phyloP scores from a whole-genome alignment of 2,329 filamentous ascomycete genomes.

The Waltergamsia citrina region DNA sequence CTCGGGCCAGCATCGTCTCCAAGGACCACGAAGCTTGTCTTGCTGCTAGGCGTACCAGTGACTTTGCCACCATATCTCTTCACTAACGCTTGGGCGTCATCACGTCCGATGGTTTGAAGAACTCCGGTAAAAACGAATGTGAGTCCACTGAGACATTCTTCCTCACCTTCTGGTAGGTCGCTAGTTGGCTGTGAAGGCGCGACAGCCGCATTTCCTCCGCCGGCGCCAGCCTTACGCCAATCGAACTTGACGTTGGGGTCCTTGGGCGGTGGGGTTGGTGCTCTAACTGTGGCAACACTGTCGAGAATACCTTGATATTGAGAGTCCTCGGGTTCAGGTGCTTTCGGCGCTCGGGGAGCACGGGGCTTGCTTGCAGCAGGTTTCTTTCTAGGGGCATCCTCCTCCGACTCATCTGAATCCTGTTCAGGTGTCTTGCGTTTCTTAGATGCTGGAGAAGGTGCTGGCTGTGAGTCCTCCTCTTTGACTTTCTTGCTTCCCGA shows the following conservation, averaged over 20 bases:
- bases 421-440: constrained; percentile 50
- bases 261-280: constrained; percentile 74
- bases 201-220: constrained; percentile 48
- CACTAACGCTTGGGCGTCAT: constrained; percentile 76
- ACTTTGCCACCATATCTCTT: constrained; percentile 94
- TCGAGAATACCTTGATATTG: constrained; percentile 75
- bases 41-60: constrained; percentile 74
- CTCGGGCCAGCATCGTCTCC: constrained; percentile 87
- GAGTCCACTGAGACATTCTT: constrained; percentile 83
- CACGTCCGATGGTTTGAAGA: constrained; percentile 68
- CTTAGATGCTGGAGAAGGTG: constrained; percentile 22
- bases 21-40: constrained; percentile 89
- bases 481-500: constrained; percentile 11
- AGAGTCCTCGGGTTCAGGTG: constrained; percentile 55
- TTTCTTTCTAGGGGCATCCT: constrained; percentile 52
- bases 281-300: constrained; percentile 71
- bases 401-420: constrained; percentile 44
- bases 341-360: constrained; percentile 54
- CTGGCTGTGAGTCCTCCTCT: constrained; percentile 17
- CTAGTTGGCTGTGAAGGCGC: constrained; percentile 53
- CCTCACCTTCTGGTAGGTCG: constrained; percentile 72
- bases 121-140: constrained; percentile 95
- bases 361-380: constrained; percentile 48
- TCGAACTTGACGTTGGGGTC: constrained; percentile 69
- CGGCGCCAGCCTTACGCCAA: constrained; percentile 53